These are phyloP conservation scores for Aspergillus versicolor DNA, from an alignment of 2,329 filamentous ascomycete species.

Conservation along the genomic window DNA sequence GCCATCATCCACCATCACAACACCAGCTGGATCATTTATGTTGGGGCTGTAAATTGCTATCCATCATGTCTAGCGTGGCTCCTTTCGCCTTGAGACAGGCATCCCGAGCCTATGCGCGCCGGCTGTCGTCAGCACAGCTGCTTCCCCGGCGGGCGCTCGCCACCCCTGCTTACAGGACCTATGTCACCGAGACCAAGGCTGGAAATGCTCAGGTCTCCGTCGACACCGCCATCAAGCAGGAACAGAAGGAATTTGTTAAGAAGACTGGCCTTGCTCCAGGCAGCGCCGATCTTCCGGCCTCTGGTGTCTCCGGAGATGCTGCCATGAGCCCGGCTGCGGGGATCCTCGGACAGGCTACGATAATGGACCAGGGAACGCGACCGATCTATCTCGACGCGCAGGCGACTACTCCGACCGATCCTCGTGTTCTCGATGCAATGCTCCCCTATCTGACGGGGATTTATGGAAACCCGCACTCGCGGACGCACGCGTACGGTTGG, in stretches of 20 bases:
- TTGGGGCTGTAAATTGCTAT: constrained; percentile 21
- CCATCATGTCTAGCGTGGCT: constrained; percentile 63
- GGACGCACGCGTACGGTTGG: constrained; percentile 98
- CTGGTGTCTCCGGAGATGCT: constrained; percentile 60
- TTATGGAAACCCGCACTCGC: constrained; percentile 95
- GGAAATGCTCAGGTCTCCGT: constrained; percentile 69
- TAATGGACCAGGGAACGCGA: constrained; percentile 88
- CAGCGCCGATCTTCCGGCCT: constrained; percentile 60
- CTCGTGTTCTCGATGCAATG: constrained; percentile 94
- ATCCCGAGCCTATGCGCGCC: constrained; percentile 57
- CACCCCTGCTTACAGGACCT: constrained; percentile 54
- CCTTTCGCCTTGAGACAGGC: constrained; percentile 74
- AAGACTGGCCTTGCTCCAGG: constrained; percentile 56
- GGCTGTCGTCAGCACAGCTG: constrained; percentile 42
- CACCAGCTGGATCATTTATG: constrained; percentile 21
- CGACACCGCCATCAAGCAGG: constrained; percentile 80
- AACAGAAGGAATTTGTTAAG: constrained; percentile 74
- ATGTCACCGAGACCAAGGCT: constrained; percentile 81
- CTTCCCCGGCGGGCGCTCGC: constrained; percentile 41
- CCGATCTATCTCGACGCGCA: constrained; percentile 99
- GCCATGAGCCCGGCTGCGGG: constrained; percentile 80
- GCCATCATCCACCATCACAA: constrained; percentile 19
- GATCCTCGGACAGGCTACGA: constrained; percentile 83
- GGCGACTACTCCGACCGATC: constrained; percentile 92
- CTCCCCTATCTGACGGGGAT: constrained; percentile 89